These are phyloP conservation scores for Talaromyces ruber DNA, from an alignment of 495 filamentous ascomycete genomes.

Conservation along the genomic window DNA sequence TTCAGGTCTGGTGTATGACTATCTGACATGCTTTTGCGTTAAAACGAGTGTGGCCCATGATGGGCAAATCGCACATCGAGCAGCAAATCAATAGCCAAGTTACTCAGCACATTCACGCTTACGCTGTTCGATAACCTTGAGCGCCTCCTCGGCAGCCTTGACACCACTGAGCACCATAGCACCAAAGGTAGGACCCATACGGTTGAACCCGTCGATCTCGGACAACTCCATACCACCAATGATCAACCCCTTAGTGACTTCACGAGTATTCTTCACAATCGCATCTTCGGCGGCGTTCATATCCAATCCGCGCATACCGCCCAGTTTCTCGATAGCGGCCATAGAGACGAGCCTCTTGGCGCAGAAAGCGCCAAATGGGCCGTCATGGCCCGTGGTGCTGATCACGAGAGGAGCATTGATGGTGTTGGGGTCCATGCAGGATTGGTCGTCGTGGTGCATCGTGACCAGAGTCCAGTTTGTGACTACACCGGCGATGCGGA, in stretches of 20 bases:
- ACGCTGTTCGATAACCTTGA: slow-evolving; percentile 67
- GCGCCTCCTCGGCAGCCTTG: slow-evolving; percentile 78
- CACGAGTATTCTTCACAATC: slow-evolving; percentile 81
- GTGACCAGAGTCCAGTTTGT: slow-evolving; percentile 90
- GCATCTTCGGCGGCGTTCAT: slow-evolving; percentile 87
- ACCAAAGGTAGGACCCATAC: slow-evolving; percentile 74
- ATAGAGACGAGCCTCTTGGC: slow-evolving; percentile 80
- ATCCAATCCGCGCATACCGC: slow-evolving; percentile 84
- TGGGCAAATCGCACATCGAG: neutral
- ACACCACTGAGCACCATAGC: slow-evolving; percentile 80
- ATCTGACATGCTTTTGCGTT: neutral
- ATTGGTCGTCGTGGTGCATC: slow-evolving; percentile 87
- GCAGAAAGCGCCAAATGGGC: slow-evolving; percentile 82
- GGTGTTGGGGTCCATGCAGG: slow-evolving; percentile 93
- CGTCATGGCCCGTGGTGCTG: slow-evolving; percentile 84
- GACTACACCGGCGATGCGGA: slow-evolving; percentile 79
- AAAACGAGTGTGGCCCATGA: neutral
- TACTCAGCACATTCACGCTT: slow-evolving; percentile 51
- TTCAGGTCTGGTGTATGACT: neutral
- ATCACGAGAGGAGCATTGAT: slow-evolving; percentile 84
- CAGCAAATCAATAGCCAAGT: neutral
- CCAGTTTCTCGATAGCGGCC: slow-evolving; percentile 70
- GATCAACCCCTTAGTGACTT: slow-evolving; percentile 77
- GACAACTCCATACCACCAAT: slow-evolving; percentile 92
- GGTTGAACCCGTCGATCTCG: slow-evolving; percentile 82